Percentiles rank a stretch among this genome's conserved stretches.
phyloP scores from a whole-genome alignment of 139 green algal species.

The Closterium sp. region DNA sequence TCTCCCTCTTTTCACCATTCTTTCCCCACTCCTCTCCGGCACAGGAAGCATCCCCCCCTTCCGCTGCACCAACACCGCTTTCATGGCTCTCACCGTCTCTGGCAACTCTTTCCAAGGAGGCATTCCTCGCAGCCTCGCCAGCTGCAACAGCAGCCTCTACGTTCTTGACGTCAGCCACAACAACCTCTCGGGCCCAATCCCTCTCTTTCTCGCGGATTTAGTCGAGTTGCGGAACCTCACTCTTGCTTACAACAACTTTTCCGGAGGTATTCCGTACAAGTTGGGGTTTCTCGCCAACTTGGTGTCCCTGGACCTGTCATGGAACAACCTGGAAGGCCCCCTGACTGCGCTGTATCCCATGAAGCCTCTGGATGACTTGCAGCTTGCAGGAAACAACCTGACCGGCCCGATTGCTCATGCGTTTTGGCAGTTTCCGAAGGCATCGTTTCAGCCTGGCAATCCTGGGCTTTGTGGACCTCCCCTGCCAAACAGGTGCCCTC shows the following conservation, averaged over 20 bases:
- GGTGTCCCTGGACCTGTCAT: background rate
- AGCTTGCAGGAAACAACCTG: background rate
- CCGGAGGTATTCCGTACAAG: background rate
- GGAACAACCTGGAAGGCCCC: background rate
- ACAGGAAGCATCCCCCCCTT: background rate
- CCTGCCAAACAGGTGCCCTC: background rate
- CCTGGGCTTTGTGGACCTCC: background rate
- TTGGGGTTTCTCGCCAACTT: background rate
- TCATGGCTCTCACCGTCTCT: background rate
- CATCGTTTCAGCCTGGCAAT: background rate
- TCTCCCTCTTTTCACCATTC: background rate
- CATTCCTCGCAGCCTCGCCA: background rate
- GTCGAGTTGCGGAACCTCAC: background rate
- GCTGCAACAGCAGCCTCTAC: background rate
- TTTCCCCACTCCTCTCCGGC: background rate
- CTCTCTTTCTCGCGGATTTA: background rate
- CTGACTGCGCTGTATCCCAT: background rate
- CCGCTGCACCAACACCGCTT: background rate
- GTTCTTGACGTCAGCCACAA: background rate
- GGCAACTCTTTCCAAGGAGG: background rate
- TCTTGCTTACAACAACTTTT: background rate
- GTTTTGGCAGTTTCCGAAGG: background rate
- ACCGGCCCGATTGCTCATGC: background rate
- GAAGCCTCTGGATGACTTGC: background rate
- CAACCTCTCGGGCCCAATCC: background rate